Base-by-base conservation (phyloP, 768 basidiomycete species). In the Lactarius indigo region DNA sequence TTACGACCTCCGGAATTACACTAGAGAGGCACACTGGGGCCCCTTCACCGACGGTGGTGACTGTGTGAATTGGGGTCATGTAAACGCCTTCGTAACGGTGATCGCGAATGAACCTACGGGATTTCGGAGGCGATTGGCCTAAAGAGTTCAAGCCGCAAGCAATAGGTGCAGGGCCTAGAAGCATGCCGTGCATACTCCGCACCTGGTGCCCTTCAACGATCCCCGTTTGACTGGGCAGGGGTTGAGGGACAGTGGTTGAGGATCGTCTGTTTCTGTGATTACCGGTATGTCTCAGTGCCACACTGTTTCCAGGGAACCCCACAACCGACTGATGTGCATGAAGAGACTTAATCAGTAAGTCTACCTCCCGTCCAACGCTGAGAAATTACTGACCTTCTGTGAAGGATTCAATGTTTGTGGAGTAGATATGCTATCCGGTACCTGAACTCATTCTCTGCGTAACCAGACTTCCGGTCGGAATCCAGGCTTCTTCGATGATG, bases 241-340 rank as follows among this genome's bases (percentile, higher is more conserved):
- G 82, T 91, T 3, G 85, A 87, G 74, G 90, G 90, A 8, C 82
- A 79, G n/a, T 92, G 90, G 90, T 79, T 83, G 69, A 79, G 90
- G 74, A 85, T 87, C 66, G 85, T 91, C 23, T 90, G 84, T 67
- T 91, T 89, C 71, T 87, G 91, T 87, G 90, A 91, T 77, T 90
- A 90, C 74, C 81, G 87, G 88, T 88, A 64, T 37, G 75, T 69
- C 35, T 39, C 61, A 50, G 67, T 63, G 13, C 20, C 54, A 55
- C 31, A 18, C 37, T 42, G 17, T 33, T 50, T 50, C 44, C 50
- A 5, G 28, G 28, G 37, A 30, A 52, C 3, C 28, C 44, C 41
- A 56, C 54, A 31, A 31, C 28, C 26, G 23, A 37, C 20, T 13
- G 18, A n/a, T 54, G 37, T 26, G 33, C 57, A 26, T 28, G 31